Conservation (phyloP, 108 stramenopile genomes). For the Nitzschia sp. region DNA sequence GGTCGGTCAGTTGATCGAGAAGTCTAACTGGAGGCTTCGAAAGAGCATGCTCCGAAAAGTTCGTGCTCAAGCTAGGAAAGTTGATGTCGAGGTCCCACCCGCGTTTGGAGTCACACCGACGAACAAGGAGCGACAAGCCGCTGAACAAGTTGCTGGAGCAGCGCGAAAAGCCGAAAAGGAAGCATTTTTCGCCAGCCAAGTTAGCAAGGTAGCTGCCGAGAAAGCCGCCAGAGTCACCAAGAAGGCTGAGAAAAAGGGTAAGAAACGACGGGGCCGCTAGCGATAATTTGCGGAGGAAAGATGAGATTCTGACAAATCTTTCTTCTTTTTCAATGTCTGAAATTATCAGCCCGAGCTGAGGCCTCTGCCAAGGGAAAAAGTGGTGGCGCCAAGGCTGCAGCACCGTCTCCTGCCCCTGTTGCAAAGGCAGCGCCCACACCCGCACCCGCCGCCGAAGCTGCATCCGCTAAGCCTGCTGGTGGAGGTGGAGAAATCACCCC, state of each 20-base stretch:
- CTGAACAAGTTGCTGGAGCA: conserved; percentile 19
- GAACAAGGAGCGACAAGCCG: conserved; percentile 28
- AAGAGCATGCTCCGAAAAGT: conserved; percentile 32
- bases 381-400: conserved; percentile 1
- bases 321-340: background rate
- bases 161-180: conserved; percentile 17
- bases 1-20: conserved; percentile 3
- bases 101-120: conserved; percentile 33
- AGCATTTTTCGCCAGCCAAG: background rate
- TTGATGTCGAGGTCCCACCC: conserved; percentile 14
- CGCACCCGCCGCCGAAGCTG: conserved; percentile 2
- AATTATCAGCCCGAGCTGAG: background rate
- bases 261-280: too few species aligned
- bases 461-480: background rate
- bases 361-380: background rate
- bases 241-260: conserved; percentile 17
- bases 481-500: conserved; percentile 31
- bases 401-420: conserved; percentile 10
- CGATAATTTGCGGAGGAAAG: background rate
- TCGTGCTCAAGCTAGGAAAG: conserved; percentile 6
- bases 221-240: conserved; percentile 21
- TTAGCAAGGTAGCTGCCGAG: conserved; percentile 11
- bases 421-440: background rate
- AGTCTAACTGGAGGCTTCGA: conserved; percentile 37
- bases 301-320: background rate